Evolutionary conservation across 768 basidiomycete species (phyloP), one percentile per base, ranked within the genome.

Genomic region (Dioszegia aurantiaca): DNA sequence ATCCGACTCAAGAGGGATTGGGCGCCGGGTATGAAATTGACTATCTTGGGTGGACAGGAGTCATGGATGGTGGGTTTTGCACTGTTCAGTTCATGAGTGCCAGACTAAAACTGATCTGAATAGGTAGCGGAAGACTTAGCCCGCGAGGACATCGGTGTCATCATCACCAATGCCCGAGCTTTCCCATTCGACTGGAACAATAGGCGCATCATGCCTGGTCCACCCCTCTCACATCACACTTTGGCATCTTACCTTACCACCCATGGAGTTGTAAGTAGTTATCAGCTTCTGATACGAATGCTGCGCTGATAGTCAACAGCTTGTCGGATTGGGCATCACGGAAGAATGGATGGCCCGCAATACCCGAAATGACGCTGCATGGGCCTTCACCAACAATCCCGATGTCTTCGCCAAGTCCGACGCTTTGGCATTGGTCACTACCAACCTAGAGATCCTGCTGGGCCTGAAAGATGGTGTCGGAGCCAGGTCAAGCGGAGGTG

Each of bases 341-440:
- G 83, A 85, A 60, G 82, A 82, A 39, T 90, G 86, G 86, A 80
- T 82, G 26, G 86, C 87, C 6, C 83, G 88, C 24, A 89, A 87
- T 69, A 81, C 87, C 10, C 83, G 87, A 16, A 88, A 90, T 63
- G 90, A 94, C 62, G 77, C 84, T 28, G 87, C 83, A 41, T 93
- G 91, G 90, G 88, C 86, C 61, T 65, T 80, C 40, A 70, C 82
- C 10, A 79, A 80, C 59, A 73, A 77, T 8, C 66, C 71, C 19
- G 78, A 77, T 5, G 58, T 70, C 16, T 77, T 84, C 42, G 69
- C 74, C 40, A 81, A 81, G 67, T 60, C 71, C 2, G 72, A 81
- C 26, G 85, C 86, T 0, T 69, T 85, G 37, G 81, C 80, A 4
- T 76, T 85, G 2, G 83, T 79, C 9, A 82, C 82, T 36, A 77